Evolutionary conservation across 768 basidiomycete genomes (phyloP).

Genomic region (Boletus subparvulus): DNA sequence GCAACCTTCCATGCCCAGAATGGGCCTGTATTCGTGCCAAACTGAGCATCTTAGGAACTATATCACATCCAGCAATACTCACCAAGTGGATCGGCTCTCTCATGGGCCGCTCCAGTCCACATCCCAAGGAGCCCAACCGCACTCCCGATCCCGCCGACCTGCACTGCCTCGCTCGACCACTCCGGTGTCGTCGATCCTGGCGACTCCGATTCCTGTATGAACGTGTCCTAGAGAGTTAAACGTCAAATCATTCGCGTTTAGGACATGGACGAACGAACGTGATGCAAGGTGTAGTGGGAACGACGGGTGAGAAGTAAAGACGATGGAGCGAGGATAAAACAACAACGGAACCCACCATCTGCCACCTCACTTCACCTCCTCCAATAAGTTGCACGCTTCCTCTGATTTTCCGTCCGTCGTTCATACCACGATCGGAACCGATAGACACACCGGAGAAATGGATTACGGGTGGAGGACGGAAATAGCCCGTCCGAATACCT

Average conservation of each 20-base stretch:
- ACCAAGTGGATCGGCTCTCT: slow-evolving; percentile 44
- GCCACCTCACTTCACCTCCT: slow-evolving; percentile 53
- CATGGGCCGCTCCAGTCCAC: slow-evolving; percentile 56
- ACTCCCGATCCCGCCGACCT: slow-evolving; percentile 56
- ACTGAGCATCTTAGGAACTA: neutral
- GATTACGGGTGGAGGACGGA: slow-evolving; percentile 47
- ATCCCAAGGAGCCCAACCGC: slow-evolving; percentile 51
- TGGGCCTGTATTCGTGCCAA: slow-evolving; percentile 31
- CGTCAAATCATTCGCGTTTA: neutral
- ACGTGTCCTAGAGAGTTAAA: slow-evolving; percentile 16
- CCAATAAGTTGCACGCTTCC: slow-evolving; percentile 50
- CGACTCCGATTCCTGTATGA: slow-evolving; percentile 33
- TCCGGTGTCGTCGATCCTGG: slow-evolving; percentile 36
- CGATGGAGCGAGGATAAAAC: neutral
- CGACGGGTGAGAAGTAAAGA: neutral
- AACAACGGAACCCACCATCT: slow-evolving; percentile 36
- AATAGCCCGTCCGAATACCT: slow-evolving; percentile 22
- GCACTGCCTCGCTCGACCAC: slow-evolving; percentile 58
- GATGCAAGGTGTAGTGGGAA: too few species aligned
- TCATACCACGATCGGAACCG: slow-evolving; percentile 36
- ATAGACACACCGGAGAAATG: slow-evolving; percentile 47
- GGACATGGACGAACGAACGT: neutral
- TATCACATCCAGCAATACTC: slow-evolving; percentile 6
- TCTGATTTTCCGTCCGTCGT: slow-evolving; percentile 35
- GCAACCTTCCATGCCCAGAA: slow-evolving; percentile 45